Percentiles rank a stretch among this genome's conserved stretches.
Conservation (phyloP, 441 rosid species). For the Aquilaria agallochum region DNA sequence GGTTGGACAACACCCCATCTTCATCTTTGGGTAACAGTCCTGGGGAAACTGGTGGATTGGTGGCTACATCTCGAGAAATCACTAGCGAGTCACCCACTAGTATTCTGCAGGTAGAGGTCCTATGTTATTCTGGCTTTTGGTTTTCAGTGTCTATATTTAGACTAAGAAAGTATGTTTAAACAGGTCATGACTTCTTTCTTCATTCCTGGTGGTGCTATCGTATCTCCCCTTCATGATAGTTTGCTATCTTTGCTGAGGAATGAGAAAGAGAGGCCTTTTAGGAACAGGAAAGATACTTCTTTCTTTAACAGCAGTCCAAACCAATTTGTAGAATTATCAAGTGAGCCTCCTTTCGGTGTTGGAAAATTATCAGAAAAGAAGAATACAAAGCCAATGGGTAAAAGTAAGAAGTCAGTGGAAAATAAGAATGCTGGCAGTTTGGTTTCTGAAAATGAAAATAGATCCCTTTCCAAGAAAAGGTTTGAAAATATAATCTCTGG, state of each 20-base stretch:
- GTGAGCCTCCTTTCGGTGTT: constrained; percentile 18
- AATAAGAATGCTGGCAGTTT: constrained; percentile 13
- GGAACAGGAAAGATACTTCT: constrained; percentile 21
- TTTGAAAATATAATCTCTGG: constrained; percentile 18
- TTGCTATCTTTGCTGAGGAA: constrained; percentile 36
- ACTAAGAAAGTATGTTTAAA: constrained; percentile 27
- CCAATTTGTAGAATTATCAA: constrained; percentile 19
- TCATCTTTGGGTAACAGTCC: constrained; percentile 39
- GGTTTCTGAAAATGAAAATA: constrained; percentile 13
- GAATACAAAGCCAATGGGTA: constrained; percentile 18
- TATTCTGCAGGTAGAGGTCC: constrained; percentile 58
- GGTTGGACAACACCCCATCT: constrained; percentile 41
- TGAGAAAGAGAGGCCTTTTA: constrained; percentile 18
- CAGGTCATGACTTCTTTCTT: constrained; percentile 78
- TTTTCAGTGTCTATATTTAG: constrained; percentile 11
- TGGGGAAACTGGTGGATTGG: constrained; percentile 25
- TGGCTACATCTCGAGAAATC: constrained; percentile 13
- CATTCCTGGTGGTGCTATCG: constrained; percentile 32
- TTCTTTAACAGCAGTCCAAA: constrained; percentile 20
- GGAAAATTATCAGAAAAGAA: constrained; percentile 19
- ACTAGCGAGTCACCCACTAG: constrained; percentile 31
- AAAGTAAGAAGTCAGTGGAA: constrained; percentile 17
- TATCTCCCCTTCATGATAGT: constrained; percentile 62
- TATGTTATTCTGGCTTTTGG: constrained; percentile 15
- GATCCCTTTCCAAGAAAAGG: constrained; percentile 15